Evolutionary conservation across 2,329 filamentous ascomycete species (phyloP).

Genomic region (Simplicillium aogashimaense): DNA sequence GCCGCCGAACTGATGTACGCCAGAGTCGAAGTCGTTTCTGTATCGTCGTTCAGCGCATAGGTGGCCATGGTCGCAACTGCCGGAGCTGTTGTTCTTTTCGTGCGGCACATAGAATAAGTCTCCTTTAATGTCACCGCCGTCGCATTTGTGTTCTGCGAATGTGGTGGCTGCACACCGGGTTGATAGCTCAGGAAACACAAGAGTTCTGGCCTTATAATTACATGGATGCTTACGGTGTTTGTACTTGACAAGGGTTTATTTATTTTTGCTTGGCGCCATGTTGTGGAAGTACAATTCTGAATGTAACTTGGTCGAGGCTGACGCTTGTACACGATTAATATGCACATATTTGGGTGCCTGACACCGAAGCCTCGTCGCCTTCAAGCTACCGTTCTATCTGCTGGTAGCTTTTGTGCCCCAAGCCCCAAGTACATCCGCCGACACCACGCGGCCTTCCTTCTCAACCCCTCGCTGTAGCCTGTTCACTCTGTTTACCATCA

Average conservation of each 20-base stretch:
- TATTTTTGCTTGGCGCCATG: no score
- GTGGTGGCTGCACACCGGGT: no score
- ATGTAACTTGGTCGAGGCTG: no score
- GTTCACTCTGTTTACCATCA: neutral
- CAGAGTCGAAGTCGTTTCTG: constrained; percentile 2
- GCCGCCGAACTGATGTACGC: constrained; percentile 13
- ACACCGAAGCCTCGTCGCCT: no score
- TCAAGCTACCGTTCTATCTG: no score
- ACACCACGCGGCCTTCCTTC: neutral
- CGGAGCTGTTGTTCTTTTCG: neutral
- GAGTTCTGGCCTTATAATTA: no score
- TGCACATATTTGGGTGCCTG: no score
- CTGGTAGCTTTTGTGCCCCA: neutral
- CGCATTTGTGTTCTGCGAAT: neutral
- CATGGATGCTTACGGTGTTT: no score
- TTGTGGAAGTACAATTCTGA: no score
- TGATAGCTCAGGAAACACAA: no score
- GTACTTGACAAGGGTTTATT: no score
- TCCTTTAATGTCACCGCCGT: neutral
- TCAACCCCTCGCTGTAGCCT: neutral
- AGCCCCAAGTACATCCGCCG: neutral
- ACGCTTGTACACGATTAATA: no score
- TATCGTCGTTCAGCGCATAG: neutral
- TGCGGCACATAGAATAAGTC: neutral
- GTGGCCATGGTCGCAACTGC: neutral